A percentile compares a stretch with the other conserved stretches of the same genome.
Evolutionary conservation across 371 early-diverging fungal species (phyloP).

Genomic region (Smittium mucronatum): DNA sequence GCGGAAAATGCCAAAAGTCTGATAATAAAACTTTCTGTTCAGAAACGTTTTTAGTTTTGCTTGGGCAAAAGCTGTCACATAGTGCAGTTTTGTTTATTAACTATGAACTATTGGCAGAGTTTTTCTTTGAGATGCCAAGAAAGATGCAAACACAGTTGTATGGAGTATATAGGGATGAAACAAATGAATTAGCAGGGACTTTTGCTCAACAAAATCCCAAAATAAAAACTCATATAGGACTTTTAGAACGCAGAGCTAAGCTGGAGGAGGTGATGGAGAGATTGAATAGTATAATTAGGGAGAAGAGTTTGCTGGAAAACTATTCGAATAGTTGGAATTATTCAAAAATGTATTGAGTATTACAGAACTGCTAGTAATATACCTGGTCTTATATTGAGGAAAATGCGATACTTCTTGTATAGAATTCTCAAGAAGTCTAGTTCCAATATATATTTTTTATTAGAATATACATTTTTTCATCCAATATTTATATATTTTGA

Average conservation of each 20-base stretch:
- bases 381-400: too few relatives aligned
- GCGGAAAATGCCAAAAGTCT: conserved; percentile 54
- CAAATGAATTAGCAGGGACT: conserved; percentile 54
- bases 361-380: too few relatives aligned
- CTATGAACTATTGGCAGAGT: conserved; percentile 89
- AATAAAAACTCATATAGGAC: conserved; percentile 65
- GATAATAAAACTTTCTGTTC: conserved; percentile 84
- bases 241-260: conserved; percentile 68
- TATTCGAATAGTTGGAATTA: neutral
- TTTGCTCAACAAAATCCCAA: conserved; percentile 87
- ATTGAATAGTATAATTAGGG: conserved; percentile 18
- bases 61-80: conserved; percentile 83
- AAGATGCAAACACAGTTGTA: conserved; percentile 83
- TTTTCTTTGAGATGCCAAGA: conserved; percentile 91
- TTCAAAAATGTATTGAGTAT: neutral
- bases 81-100: conserved; percentile 93
- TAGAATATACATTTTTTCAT: too few relatives aligned
- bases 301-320: neutral
- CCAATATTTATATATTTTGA: too few relatives aligned
- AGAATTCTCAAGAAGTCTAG: too few relatives aligned
- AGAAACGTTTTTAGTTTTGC: conserved; percentile 77
- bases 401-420: too few relatives aligned
- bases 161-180: conserved; percentile 32
- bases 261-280: conserved; percentile 67
- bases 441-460: too few relatives aligned